Base-by-base conservation (phyloP, 2,329 filamentous ascomycete genomes). In the Graphiopsis chlorocephala region DNA sequence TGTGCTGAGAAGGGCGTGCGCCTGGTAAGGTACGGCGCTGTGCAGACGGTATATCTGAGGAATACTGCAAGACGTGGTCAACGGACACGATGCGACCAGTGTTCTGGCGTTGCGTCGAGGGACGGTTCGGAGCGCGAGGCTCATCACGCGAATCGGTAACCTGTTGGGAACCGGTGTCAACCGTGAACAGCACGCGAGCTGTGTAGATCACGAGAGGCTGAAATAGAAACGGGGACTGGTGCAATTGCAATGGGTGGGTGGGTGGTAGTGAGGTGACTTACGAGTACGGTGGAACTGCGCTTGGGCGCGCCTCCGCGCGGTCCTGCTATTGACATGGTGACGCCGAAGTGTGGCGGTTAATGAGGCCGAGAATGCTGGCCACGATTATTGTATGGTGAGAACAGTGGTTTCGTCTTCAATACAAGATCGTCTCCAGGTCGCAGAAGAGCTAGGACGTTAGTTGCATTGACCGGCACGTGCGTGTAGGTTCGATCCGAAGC, bases 21-120 rank as follows among this genome's bases (percentile, higher is more conserved):
- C 82, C 80, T 6, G 87, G 89, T 1, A 91, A 90, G 0, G 86
- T 84, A 45, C 95, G 88, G 64, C 92, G 91, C 77, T 97, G 94
- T 72, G 93, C 93, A 0, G 95, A 98, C 1, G 95, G 95, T 47
- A 99, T 95, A 74, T 97, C 93, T 58, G 92, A 95, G 66, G 93
- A 90, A 80, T 96, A 92, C 76, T 96, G 93, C 5, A 99, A 87
- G 69, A 98, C 91, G 75, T 94, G 96, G 80, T 99, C 95, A 77
- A 99, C 94, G 17, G 84, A 87, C 75, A 98, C 92, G 77, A 91
- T 72, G 87, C 90, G 82, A 35, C 55, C 55, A 87, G 93, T 70
- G 84, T 82, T 70, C 15, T 65, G 61, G 52, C 71, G 68, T 59
- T 69, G 67, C 23, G 66, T 58, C 53, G 68, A 65, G 23, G 71